Percentiles rank a stretch among this genome's conserved stretches.
Evolutionary conservation across 1,284 basidiomycete species (phyloP).

Genomic region (Mycena citricolor): DNA sequence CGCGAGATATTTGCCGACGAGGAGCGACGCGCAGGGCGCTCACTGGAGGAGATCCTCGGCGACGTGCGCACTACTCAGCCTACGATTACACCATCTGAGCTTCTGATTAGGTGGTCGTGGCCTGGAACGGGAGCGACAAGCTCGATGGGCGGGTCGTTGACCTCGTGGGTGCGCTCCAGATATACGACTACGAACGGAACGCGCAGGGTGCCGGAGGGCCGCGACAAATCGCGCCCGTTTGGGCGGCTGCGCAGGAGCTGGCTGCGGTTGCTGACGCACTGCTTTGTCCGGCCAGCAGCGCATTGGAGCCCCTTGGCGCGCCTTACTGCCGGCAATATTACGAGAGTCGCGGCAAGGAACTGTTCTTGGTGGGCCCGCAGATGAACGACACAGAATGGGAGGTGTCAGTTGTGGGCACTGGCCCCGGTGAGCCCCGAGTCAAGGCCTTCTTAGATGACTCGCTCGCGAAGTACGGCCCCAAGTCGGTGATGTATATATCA

Average conservation of each 20-base stretch:
- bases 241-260: not conserved
- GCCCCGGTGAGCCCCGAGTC: not conserved
- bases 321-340: slow-evolving; percentile 7
- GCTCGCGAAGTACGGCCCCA: slow-evolving; percentile 5
- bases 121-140: slow-evolving; percentile 14
- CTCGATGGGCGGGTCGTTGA: slow-evolving; percentile 1
- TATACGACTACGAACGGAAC: slow-evolving; percentile 15
- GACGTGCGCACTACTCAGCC: slow-evolving; percentile 1
- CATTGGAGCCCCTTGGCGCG: slow-evolving; percentile 10
- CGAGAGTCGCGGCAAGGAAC: slow-evolving; percentile 7
- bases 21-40: slow-evolving; percentile 1
- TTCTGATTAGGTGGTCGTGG: not conserved
- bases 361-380: slow-evolving; percentile 16
- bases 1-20: slow-evolving; percentile 8
- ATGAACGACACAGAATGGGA: slow-evolving; percentile 5
- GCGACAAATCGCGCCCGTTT: not conserved
- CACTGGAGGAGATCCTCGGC: slow-evolving; percentile 4
- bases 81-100: not conserved
- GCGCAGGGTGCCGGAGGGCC: slow-evolving; percentile 1
- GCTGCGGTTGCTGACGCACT: slow-evolving; percentile 6
- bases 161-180: slow-evolving; percentile 6
- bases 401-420: not conserved
- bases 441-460: slow-evolving; percentile 11
- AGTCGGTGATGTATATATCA: slow-evolving; percentile 18
- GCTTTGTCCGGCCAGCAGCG: not conserved